Base-by-base conservation (phyloP, 331 rosid species). In the Pyrus hybrid region DNA sequence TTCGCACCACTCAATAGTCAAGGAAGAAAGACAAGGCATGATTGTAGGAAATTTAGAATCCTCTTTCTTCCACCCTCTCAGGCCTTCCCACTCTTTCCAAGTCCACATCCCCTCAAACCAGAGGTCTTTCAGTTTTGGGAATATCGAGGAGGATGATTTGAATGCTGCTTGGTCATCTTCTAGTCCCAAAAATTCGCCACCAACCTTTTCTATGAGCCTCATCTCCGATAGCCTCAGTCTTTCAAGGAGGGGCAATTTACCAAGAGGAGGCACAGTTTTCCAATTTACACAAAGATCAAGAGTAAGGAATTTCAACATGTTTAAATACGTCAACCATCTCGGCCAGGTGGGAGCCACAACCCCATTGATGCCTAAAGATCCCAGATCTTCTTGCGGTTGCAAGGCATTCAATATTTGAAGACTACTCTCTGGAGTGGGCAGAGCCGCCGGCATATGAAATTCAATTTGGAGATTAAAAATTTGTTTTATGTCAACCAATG, bases 1-100 rank as follows among this genome's bases (percentile, higher is more conserved):
- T n/a, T n/a, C n/a, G n/a, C n/a, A n/a, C n/a, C n/a, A 0, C 0
- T 0, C 0, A 0, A 18, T 62, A 4, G 9, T 0, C 0, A 74
- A 28, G 47, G 32, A 1, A 8, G 14, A 30, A 11, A 73, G 77
- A 2, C 41, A 41, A 2, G 70, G 77, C 69, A 73, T 73, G 10
- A 61, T 43, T 62, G 8, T 20, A 26, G 28, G 28, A 41, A 63
- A n/a, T n/a, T 56, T 2, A 56, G 13, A 56, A 20, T n/a, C 62
- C 26, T 56, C 25, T 56, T 56, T 10, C 3, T 2, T 41, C 33
- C 21, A 9, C 17, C 14, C 43, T 16, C 7, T 60, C 4, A 22
- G 23, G 25, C 49, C 37, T 63, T 74, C 62, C 77, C 77, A 62
- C 77, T 62, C 22, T 63, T 43, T 8, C 70, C 77, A 62, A 1